Conservation (phyloP, 2,329 filamentous ascomycete species). For the Pseudopyricularia cyperi region DNA sequence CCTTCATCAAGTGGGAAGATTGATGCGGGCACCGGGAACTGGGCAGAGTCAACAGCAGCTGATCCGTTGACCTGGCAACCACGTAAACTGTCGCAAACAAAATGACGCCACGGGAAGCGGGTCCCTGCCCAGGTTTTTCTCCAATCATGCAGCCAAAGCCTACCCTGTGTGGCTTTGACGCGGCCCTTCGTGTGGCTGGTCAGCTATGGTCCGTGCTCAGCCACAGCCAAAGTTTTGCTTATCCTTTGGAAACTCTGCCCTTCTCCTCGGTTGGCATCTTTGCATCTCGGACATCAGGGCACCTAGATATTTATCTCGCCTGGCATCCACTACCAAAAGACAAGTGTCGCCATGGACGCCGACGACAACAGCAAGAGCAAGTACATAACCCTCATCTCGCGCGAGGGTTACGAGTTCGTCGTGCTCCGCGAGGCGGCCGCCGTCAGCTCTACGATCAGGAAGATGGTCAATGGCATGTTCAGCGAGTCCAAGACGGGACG, state of each 20-base stretch:
- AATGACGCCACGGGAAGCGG: neutral
- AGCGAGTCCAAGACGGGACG: slow-evolving; percentile 50
- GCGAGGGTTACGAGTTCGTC: slow-evolving; percentile 66
- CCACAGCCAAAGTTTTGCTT: neutral
- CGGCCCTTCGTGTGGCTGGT: neutral
- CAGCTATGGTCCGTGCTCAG: neutral
- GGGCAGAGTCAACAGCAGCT: neutral
- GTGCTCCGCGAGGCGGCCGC: slow-evolving; percentile 58
- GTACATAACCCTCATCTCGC: slow-evolving; percentile 66
- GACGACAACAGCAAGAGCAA: slow-evolving; percentile 28
- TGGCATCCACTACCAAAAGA: neutral
- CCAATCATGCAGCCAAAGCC: neutral
- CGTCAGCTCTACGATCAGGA: slow-evolving; percentile 58
- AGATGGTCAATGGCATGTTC: slow-evolving; percentile 62
- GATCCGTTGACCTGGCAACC: neutral
- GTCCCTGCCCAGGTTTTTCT: neutral
- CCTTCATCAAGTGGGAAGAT: neutral
- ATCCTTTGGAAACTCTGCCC: neutral
- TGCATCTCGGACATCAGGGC: too few relatives aligned
- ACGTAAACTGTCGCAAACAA: neutral
- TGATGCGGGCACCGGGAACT: neutral
- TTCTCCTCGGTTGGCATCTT: too few relatives aligned
- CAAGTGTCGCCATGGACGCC: slow-evolving; percentile 2
- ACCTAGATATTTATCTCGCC: too few relatives aligned
- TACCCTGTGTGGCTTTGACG: neutral